Evolutionary conservation across 768 basidiomycete genomes (phyloP).

Genomic region (Tulasnella sp.): DNA sequence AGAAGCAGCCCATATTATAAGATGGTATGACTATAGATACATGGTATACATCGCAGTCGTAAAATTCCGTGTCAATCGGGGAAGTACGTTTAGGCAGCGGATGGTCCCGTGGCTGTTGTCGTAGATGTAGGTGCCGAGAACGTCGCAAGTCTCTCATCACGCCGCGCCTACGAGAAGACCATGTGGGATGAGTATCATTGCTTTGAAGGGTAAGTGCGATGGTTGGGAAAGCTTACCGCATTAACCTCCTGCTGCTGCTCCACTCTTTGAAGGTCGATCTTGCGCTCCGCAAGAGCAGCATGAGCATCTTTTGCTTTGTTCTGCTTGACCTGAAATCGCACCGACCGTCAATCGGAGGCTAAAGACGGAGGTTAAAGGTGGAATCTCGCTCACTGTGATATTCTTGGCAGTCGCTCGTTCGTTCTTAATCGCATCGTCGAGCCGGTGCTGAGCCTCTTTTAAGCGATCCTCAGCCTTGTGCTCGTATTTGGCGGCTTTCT

Average conservation of each 20-base stretch:
- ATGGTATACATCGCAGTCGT: not conserved
- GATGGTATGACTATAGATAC: not conserved
- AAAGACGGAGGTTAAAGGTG: not conserved
- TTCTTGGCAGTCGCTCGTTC: conserved; percentile 5
- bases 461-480: conserved; percentile 16
- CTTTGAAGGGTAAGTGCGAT: not conserved
- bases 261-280: not conserved
- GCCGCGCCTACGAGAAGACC: not conserved
- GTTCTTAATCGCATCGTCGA: not conserved
- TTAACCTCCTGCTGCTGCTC: conserved; percentile 10
- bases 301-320: not conserved
- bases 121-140: not conserved
- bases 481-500: conserved; percentile 14
- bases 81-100: not conserved
- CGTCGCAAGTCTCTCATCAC: not conserved
- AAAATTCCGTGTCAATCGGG: not conserved
- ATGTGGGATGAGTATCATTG: not conserved
- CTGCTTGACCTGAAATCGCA: not conserved
- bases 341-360: no score
- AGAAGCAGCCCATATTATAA: not conserved
- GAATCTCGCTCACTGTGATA: not conserved
- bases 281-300: conserved; percentile 7
- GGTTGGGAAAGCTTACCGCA: not conserved
- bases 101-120: not conserved
- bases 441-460: not conserved